Conservation (phyloP, 352 stramenopile species). For the Pythium rishiriense region DNA sequence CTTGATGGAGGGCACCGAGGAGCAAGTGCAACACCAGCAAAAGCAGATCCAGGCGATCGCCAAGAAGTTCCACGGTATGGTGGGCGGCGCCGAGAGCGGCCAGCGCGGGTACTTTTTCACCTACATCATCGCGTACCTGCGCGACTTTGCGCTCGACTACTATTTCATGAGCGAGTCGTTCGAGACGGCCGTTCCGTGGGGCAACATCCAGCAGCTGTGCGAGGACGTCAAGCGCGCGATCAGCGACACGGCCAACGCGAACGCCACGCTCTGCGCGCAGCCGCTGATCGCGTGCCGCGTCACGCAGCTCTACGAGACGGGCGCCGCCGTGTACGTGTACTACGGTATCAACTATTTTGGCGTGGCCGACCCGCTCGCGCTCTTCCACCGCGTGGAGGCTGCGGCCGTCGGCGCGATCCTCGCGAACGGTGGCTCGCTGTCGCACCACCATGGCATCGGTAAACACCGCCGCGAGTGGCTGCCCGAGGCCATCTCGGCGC, state of each 20-base stretch:
- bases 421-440: constrained; percentile 88
- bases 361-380: constrained; percentile 70
- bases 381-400: constrained; percentile 83
- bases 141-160: constrained; percentile 93
- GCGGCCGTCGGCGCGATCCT: constrained; percentile 87
- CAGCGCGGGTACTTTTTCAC: constrained; percentile 94
- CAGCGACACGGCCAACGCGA: constrained; percentile 48
- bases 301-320: constrained; percentile 95
- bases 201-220: constrained; percentile 54
- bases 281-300: constrained; percentile 92
- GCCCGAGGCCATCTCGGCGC: constrained; percentile 73
- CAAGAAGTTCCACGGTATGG: constrained; percentile 75
- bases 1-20: constrained; percentile 77
- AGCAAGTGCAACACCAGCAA: constrained; percentile 53
- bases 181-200: constrained; percentile 86
- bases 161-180: constrained; percentile 92
- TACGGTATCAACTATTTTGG: constrained; percentile 93
- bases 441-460: constrained; percentile 95
- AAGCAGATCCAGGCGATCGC: constrained; percentile 64
- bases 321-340: constrained; percentile 96
- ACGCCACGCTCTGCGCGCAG: constrained; percentile 33
- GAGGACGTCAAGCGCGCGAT: constrained; percentile 60
- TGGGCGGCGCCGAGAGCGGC: constrained; percentile 82
- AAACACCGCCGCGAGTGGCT: constrained; percentile 92
- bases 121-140: constrained; percentile 93